Base-by-base conservation (phyloP, 2,329 filamentous ascomycete species). In the Cercospora berteroae region DNA sequence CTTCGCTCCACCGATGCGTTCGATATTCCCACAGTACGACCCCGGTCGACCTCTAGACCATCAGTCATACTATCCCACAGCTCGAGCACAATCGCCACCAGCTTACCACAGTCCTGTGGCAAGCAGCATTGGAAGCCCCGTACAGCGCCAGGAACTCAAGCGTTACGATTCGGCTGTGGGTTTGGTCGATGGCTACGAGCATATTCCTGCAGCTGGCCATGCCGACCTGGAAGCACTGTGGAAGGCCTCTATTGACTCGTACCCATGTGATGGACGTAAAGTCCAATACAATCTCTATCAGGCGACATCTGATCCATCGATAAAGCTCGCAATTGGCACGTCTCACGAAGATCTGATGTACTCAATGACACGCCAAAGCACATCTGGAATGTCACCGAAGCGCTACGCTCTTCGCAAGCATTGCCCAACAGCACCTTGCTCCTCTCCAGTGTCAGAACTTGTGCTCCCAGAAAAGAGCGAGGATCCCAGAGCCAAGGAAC, bases 11-110 rank as follows among this genome's bases (percentile, higher is more conserved):
- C 80, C 84, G 0, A 84, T 91, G 73, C 85, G 86, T 33, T 93
- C 90, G 25, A 93, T 94, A 73, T 94, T 94, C 73, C 91, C 91
- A 7, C 84, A 86, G 31, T 93, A 93, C 75, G 88, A 94, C 74
- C 89, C 88, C 3, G 85, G 84, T 1, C 76, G 92, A 25, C 83
- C 90, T 5, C 83, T 92, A 3, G 83, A 87, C 64, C 86, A 88
- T 66, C 91, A 94, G 74, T 80, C 86, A 57, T 93, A 94, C 79
- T 90, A 85, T 59, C 90, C 90, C 2, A 89, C 84, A 29, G 56
- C 69, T 61, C 87, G 85, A 67, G 65, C 73, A 64, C 88, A 86
- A 67, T 88, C 90, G 12, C 85, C 86, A 1, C 86, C 92, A 59
- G 88, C 89, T 5, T 70, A 69, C 50, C 55, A 42, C 33, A 82